Conservation (phyloP, 73 alveolate species). For the Symbiodinium natans region DNA sequence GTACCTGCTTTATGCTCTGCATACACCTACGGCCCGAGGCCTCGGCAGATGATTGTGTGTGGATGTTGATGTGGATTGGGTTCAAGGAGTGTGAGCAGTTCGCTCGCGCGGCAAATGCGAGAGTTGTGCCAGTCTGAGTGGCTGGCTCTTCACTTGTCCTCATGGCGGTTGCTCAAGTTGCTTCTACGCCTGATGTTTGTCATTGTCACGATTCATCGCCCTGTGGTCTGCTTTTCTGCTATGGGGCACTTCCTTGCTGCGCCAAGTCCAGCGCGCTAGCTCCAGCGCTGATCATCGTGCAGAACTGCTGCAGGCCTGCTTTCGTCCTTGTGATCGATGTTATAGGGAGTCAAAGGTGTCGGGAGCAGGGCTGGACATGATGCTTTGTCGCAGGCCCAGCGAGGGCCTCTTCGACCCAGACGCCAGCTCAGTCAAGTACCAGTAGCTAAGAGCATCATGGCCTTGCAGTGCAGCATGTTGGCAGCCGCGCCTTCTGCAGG, state of each 20-base stretch:
- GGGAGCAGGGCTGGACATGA: neutral
- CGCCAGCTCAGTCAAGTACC: neutral
- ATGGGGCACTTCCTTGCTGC: neutral
- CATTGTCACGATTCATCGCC: neutral
- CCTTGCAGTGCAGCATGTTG: too few species aligned
- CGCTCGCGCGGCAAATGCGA: conserved; percentile 58
- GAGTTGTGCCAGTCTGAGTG: conserved; percentile 20
- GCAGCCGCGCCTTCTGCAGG: neutral
- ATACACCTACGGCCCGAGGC: too few species aligned
- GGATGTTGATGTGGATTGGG: too few species aligned
- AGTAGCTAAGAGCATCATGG: too few species aligned
- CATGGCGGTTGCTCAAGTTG: neutral
- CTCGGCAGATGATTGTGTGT: too few species aligned
- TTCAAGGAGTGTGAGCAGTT: conserved; percentile 90
- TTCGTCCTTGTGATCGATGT: too few species aligned
- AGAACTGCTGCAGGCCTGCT: conserved; percentile 78
- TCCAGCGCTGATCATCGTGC: conserved; percentile 79
- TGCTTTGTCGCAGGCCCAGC: conserved; percentile 21
- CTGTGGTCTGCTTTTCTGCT: neutral
- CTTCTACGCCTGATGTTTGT: neutral
- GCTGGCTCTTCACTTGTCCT: neutral
- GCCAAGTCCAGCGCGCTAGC: conserved; percentile 66
- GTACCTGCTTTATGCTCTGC: too few species aligned
- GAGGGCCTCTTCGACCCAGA: conserved; percentile 73
- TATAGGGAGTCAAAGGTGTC: too few species aligned